These are phyloP conservation scores for Moricandia moricandioides DNA, from an alignment of 345 rosid genomes.

Conservation along the genomic window DNA sequence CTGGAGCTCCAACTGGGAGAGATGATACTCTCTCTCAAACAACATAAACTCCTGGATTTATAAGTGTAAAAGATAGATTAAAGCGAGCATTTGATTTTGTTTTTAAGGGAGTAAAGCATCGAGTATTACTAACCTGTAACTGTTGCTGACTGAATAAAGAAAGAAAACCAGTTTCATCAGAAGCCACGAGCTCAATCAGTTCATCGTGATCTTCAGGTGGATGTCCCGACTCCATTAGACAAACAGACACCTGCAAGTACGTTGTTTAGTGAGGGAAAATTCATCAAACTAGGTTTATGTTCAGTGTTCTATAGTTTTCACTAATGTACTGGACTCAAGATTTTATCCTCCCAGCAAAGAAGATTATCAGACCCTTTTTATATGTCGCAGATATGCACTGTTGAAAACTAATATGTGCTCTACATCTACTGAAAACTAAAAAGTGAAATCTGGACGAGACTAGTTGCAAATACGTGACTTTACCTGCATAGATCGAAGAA, in stretches of 20 bases:
- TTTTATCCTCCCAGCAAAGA: not conserved
- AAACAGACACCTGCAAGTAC: slow-evolving; percentile 71
- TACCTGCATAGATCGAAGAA: slow-evolving; percentile 92
- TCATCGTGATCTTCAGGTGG: slow-evolving; percentile 73
- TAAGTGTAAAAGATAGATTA: too few relatives aligned
- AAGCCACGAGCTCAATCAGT: slow-evolving; percentile 73
- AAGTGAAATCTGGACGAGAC: not conserved
- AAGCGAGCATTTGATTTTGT: too few relatives aligned
- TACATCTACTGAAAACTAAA: not conserved
- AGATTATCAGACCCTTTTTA: not conserved
- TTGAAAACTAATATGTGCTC: not conserved
- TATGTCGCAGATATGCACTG: not conserved
- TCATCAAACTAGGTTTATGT: not conserved
- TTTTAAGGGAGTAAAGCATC: not conserved
- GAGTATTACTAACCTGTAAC: slow-evolving; percentile 55
- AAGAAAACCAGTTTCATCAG: slow-evolving; percentile 64
- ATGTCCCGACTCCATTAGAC: slow-evolving; percentile 61
- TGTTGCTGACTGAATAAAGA: slow-evolving; percentile 88
- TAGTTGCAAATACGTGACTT: slow-evolving; percentile 1
- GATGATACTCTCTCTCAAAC: slow-evolving; percentile 78
- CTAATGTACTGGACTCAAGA: not conserved
- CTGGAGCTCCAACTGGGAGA: slow-evolving; percentile 66
- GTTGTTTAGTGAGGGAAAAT: not conserved
- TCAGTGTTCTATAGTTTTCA: not conserved
- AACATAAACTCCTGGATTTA: slow-evolving; percentile 70